Evolutionary conservation across 768 basidiomycete genomes (phyloP), one percentile per base, ranked within the genome.

Genomic region (Podaxis sp.): DNA sequence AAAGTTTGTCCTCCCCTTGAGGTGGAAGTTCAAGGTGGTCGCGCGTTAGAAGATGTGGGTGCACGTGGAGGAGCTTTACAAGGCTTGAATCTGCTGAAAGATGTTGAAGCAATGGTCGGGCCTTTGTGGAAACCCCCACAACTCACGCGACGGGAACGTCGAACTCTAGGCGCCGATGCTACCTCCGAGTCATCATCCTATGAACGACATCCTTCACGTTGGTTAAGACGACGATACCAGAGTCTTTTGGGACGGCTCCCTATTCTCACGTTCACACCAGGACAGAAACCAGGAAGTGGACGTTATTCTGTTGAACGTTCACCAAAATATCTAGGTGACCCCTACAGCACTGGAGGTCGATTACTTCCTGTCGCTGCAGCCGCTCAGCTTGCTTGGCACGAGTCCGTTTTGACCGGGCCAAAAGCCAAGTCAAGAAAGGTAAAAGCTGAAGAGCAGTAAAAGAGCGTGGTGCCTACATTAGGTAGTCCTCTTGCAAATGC

Each of bases 1-100:
- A 88, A 85, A 66, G 73, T 87, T 24, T 69, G 74, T 2, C 86
- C 87, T 26, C 90, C 92, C 6, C 71, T 92, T n/a, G 77, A 86
- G 65, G 68, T 84, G 15, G 71, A 72, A n/a, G 66, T 76, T 40
- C 66, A 62, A n/a, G 54, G 65, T 49, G 26, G 37, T 33, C 52
- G 66, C 37, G 50, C 24, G 49, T 53, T 61, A 58, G 64, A 62
- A 36, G 49, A 64, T 17, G 59, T 63, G 33, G 51, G 37, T 36
- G 44, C 66, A 22, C 56, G 60, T 15, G 62, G 66, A 30, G 50
- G 72, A 30, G 37, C 50, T 28, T 54, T 48, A 20, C 64, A 59
- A 66, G 64, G 62, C 24, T 69, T 77, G 64, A 74, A 72, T 54
- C 63, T 84, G 3, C 75, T 83, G 17, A 75, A 81, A 63, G 81